These are phyloP conservation scores for Hyaloscypha hepaticicola DNA, from an alignment of 495 filamentous ascomycete species.

Conservation along the genomic window DNA sequence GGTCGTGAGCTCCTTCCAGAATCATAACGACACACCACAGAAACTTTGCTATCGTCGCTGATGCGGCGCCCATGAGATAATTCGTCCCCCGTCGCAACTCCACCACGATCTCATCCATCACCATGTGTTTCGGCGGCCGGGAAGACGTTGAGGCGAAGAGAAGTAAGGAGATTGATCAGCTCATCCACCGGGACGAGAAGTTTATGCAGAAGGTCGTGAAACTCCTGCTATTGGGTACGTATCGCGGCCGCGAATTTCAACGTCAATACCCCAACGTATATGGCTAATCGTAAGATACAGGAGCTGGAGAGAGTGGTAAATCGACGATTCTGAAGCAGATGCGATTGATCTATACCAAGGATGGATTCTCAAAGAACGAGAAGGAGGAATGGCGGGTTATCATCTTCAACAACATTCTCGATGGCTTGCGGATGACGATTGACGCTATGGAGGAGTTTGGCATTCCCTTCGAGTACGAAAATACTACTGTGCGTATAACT, in stretches of 20 bases:
- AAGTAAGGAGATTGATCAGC: constrained; percentile 71
- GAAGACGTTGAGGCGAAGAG: constrained; percentile 48
- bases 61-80: constrained; percentile 3
- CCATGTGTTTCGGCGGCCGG: constrained; percentile 63
- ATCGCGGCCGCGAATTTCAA: constrained; percentile 15
- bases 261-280: constrained; percentile 3
- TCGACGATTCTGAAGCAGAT: constrained; percentile 99
- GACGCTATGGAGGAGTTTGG: constrained; percentile 90
- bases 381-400: constrained; percentile 90
- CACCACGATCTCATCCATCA: constrained; percentile 33
- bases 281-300: constrained; percentile 46
- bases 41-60: constrained; percentile 6
- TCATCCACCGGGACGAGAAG: constrained; percentile 80
- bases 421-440: constrained; percentile 84
- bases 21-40: background rate
- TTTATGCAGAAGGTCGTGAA: constrained; percentile 77
- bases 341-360: constrained; percentile 91
- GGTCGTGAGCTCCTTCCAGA: background rate
- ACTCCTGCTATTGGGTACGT: constrained; percentile 75
- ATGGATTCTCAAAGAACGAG: constrained; percentile 85
- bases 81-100: background rate
- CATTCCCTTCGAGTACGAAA: constrained; percentile 70
- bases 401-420: constrained; percentile 89
- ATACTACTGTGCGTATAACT: constrained; percentile 68
- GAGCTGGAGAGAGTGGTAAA: constrained; percentile 96